Evolutionary conservation across 441 rosid genomes (phyloP).

Genomic region (Euphorbia celastroides): DNA sequence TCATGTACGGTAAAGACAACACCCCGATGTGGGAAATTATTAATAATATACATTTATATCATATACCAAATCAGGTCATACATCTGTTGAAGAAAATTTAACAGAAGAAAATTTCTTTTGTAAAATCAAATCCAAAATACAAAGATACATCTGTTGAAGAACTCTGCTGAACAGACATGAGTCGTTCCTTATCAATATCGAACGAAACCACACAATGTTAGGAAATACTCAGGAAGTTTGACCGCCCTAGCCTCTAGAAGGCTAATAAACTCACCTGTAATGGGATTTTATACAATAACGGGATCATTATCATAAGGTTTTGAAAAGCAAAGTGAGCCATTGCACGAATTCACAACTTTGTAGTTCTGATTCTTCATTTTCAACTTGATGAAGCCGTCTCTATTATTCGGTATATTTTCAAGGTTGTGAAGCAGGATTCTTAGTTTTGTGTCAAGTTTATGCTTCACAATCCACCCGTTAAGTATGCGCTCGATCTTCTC

Average conservation of each 20-base stretch:
- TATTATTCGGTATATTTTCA: background rate
- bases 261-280: constrained; percentile 4
- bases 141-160: no score
- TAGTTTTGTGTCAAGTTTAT: constrained; percentile 11
- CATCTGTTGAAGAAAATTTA: no score
- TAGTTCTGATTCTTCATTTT: constrained; percentile 5
- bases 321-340: constrained; percentile 12
- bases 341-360: constrained; percentile 2
- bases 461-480: background rate
- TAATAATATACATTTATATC: no score
- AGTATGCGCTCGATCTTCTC: background rate
- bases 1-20: no score
- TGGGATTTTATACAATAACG: constrained; percentile 1
- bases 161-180: no score
- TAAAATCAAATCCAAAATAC: no score
- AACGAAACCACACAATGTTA: background rate
- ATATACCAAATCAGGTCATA: no score
- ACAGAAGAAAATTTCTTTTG: no score
- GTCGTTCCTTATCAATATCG: background rate
- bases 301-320: background rate
- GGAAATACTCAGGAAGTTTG: background rate
- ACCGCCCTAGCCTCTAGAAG: background rate
- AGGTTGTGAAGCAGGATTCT: constrained; percentile 4
- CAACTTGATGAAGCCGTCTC: background rate
- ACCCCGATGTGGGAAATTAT: no score